A percentile compares a stretch with the other conserved stretches of the same genome.
These are phyloP conservation scores for Chimonanthus praecox DNA, from an alignment of 164 flowering plant genomes.

Conservation along the genomic window DNA sequence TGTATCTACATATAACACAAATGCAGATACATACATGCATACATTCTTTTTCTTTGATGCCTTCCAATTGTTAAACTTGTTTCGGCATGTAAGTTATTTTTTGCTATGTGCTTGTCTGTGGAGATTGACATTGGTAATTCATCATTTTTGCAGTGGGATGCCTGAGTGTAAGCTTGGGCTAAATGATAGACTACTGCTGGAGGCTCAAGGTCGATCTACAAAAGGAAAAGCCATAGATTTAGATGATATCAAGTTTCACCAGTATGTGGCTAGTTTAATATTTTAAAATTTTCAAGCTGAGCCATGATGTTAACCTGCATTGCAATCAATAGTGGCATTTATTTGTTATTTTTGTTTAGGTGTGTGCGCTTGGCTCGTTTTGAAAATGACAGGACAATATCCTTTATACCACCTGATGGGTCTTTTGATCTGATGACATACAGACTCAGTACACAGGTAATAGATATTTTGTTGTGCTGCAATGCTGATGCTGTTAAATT, in stretches of 20 bases:
- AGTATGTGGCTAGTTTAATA: slow-evolving; percentile 42
- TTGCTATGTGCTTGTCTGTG: too few relatives aligned
- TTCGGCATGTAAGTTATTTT: too few relatives aligned
- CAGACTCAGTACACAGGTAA: slow-evolving; percentile 85
- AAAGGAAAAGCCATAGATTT: slow-evolving; percentile 98
- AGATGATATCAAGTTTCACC: slow-evolving; percentile 98
- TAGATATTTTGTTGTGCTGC: too few relatives aligned
- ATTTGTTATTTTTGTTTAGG: slow-evolving; percentile 31
- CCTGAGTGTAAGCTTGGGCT: slow-evolving; percentile 99
- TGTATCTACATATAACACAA: too few relatives aligned
- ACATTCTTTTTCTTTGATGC: too few relatives aligned
- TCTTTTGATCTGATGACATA: slow-evolving; percentile 96
- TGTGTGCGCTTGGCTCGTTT: slow-evolving; percentile 98
- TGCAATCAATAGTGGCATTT: background rate
- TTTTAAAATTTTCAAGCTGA: too few relatives aligned
- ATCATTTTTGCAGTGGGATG: slow-evolving; percentile 77
- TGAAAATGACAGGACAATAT: slow-evolving; percentile 96
- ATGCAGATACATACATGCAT: too few relatives aligned
- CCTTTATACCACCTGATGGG: slow-evolving; percentile 99
- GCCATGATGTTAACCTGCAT: too few relatives aligned
- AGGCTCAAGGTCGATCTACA: slow-evolving; percentile 92
- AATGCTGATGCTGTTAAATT: slow-evolving; percentile 8
- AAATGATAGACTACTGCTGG: slow-evolving; percentile 87
- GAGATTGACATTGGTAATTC: slow-evolving; percentile 2
- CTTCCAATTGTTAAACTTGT: too few relatives aligned